A percentile compares a stretch with the other conserved stretches of the same genome.
These are phyloP conservation scores for Phaeosphaeria sp. DNA, from an alignment of 2,329 filamentous ascomycete species.

Conservation along the genomic window DNA sequence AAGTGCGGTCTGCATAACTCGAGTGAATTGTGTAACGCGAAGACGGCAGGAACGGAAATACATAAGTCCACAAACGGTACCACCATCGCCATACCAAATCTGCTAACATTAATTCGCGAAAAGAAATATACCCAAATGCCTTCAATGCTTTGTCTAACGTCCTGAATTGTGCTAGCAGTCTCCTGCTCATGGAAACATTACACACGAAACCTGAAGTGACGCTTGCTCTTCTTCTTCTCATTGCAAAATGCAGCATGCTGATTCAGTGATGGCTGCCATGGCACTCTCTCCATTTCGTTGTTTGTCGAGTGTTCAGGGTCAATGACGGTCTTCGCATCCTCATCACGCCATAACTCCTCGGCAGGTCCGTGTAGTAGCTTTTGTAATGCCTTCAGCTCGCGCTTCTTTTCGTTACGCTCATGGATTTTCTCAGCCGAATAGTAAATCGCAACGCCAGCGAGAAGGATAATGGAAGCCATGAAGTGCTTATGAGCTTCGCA, in stretches of 20 bases:
- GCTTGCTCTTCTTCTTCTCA: neutral
- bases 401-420: neutral
- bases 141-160: neutral
- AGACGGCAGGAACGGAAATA: no score
- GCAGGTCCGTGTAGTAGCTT: neutral
- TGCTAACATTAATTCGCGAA: neutral
- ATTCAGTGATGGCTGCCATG: neutral
- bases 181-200: neutral
- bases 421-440: neutral
- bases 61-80: neutral
- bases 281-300: neutral
- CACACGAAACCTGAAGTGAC: neutral
- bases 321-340: neutral
- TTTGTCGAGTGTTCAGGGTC: neutral
- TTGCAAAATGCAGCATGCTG: neutral
- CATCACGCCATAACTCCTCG: neutral
- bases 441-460: neutral
- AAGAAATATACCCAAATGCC: neutral
- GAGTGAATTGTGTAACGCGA: no score
- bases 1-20: no score
- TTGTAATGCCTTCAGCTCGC: neutral
- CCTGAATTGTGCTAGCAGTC: neutral
- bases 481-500: neutral
- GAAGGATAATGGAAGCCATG: neutral
- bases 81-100: neutral